Evolutionary conservation across 176 grass and related monocot genomes (phyloP), one percentile per base, ranked within the genome.

Genomic region (Rhynchospora breviuscula): DNA sequence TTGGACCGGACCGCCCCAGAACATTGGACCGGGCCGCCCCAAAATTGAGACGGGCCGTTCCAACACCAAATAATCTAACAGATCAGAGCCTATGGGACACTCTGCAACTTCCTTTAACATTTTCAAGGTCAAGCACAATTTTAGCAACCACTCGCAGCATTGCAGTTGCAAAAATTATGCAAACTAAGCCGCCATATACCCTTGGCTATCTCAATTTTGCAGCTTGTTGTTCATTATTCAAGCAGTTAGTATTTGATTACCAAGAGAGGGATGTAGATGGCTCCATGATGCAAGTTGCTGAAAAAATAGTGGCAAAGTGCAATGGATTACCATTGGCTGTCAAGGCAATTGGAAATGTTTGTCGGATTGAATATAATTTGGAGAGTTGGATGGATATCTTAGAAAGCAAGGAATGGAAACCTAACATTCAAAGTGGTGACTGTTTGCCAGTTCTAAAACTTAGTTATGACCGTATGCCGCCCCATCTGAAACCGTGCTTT

Each of bases 341-440:
- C 9, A 65, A 81, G 61, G 60, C 60, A 25, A 62, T 81, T 8
- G 79, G 79, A 81, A 81, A 60, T 25, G 40, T 81, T 51, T 63
- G 59, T 81, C 60, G 35, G 19, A 63, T 81, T 17, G 79, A 81
- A 66, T 60, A 62, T 51, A 60, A 66, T 73, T 13, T 52, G 67
- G 35, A 74, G 67, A 53, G 53, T 74, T 84, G 82, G 82, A 4
- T 10, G 18, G 82, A 84, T 57, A 84, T 84, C 31, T 84, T 84
- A 2, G 67, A 59, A 58, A 84, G 82, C 15, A 22, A 84, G 63
- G 65, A 45, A 73, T 74, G 66, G 17, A 63, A 74, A 56, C 10
- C 29, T 7, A 64, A 84, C 65, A 74, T 71, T 45, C 52, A 25
- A 59, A 47, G 74, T 33, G 65, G 53, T 22, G 67, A 74, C 3